Conservation (phyloP, 2,329 filamentous ascomycete genomes). For the Elsinoe australis region DNA sequence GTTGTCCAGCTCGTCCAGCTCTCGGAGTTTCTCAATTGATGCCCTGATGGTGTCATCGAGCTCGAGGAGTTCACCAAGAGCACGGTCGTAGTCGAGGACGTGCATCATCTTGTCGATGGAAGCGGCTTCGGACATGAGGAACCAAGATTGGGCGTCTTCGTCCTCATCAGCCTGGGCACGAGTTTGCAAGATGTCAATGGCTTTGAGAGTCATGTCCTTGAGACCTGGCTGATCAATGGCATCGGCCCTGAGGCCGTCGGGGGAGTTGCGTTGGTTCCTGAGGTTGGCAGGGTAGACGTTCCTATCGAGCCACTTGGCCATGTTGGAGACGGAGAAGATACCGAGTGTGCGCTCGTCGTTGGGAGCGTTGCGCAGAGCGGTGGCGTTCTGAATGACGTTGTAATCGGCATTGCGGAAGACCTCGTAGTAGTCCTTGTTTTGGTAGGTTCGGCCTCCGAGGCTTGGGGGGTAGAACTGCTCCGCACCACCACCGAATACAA, state of each 20-base stretch:
- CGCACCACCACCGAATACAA: constrained; percentile 73
- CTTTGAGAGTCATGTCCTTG: constrained; percentile 85
- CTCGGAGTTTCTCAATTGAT: constrained; percentile 61
- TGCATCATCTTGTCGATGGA: constrained; percentile 91
- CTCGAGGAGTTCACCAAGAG: constrained; percentile 75
- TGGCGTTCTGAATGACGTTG: constrained; percentile 65
- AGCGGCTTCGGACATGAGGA: constrained; percentile 80
- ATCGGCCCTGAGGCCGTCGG: constrained; percentile 54
- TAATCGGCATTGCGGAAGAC: constrained; percentile 67
- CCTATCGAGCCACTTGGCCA: constrained; percentile 80
- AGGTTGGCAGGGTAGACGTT: constrained; percentile 72
- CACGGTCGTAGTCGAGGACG: constrained; percentile 73
- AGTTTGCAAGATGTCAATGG: constrained; percentile 66
- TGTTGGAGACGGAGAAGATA: constrained; percentile 65
- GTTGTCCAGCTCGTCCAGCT: constrained; percentile 60
- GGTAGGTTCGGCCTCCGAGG: constrained; percentile 46
- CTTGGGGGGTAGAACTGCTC: constrained; percentile 62
- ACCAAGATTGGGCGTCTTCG: constrained; percentile 51
- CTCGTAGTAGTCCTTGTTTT: constrained; percentile 63
- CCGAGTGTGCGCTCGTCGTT: constrained; percentile 61
- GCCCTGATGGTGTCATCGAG: constrained; percentile 75
- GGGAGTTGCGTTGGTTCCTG: constrained; percentile 57
- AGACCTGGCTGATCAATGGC: constrained; percentile 72
- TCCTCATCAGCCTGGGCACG: constrained; percentile 46
- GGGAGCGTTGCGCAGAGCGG: constrained; percentile 52